Evolutionary conservation across 768 basidiomycete species (phyloP), one percentile per base, ranked within the genome.

Genomic region (Mycena floridula): DNA sequence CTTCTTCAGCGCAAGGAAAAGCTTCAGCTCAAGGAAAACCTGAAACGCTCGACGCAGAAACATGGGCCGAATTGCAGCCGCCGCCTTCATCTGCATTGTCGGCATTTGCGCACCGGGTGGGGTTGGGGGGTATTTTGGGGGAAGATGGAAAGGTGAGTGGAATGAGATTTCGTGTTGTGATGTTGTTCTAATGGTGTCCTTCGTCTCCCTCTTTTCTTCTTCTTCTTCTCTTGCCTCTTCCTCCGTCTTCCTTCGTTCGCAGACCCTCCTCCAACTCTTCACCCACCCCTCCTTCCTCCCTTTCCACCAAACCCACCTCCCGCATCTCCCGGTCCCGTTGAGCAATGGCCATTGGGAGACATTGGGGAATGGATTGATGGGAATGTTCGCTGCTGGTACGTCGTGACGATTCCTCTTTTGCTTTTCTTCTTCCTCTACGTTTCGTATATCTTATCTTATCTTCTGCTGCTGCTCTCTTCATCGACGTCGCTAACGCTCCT

Each of bases 291-390:
- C 87, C 4, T 81, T 84, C 52, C 54, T 79, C 41, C 54, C 66
- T 35, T 66, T 82, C 42, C 74, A 77, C 57, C 62, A 72, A 44
- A 70, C 74, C 50, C 74, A 82, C 51, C 68, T 76, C 55, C 81
- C 85, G 12, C 57, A 74, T 50, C 69, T 73, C 30, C 68, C 75
- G 21, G 54, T 60, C 15, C 80, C 81, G 27, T 59, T 68, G 23
- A 82, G 82, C 36, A 98, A 98, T 66, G 82, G 73, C 7, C 77
- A 86, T 40, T 77, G 95, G 12, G 73, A 84, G 3, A 62, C 74
- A 0, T 65, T 94, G 12, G 94, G 93, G 30, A 96, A 96, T 68
- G 74, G 88, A 1, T 74, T 96, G 45, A 77, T 96, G 67, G 94
- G 94, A 43, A 72, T 96, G 24, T 93, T 96, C 59, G 86, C 90